Conservation (phyloP, 1,284 basidiomycete genomes). For the Leccinum pachyderme region DNA sequence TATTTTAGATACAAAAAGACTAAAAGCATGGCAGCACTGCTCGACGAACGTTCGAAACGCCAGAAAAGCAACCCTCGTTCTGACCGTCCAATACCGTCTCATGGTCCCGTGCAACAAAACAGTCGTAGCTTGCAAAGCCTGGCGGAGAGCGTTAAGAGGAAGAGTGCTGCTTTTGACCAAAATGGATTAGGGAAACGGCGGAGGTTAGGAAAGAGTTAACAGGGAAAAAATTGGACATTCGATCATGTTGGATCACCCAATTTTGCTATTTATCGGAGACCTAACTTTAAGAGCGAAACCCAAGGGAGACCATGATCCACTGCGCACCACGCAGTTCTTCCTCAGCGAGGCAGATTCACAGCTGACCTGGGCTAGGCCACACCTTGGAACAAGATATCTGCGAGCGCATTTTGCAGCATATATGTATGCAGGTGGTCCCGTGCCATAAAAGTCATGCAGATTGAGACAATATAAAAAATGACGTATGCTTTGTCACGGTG, state of each 20-base stretch:
- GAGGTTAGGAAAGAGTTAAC: conserved; percentile 37
- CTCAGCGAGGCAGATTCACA: not conserved
- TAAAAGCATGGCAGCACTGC: conserved; percentile 79
- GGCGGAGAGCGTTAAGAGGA: conserved; percentile 86
- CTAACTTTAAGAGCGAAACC: not conserved
- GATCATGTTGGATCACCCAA: not conserved
- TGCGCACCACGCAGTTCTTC: not conserved
- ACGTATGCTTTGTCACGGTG: not conserved
- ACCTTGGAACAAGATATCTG: not conserved
- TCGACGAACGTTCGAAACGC: conserved; percentile 69
- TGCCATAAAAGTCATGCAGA: not conserved
- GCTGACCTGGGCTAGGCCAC: not conserved
- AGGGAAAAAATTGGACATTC: not conserved
- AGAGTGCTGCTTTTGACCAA: conserved; percentile 42
- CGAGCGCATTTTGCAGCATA: no score
- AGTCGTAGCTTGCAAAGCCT: conserved; percentile 57
- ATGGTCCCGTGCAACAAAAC: conserved; percentile 7
- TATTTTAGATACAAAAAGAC: conserved; percentile 80
- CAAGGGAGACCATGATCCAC: not conserved
- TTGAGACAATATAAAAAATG: not conserved
- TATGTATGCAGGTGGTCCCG: not conserved
- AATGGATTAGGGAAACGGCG: conserved; percentile 53
- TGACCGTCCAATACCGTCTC: conserved; percentile 8
- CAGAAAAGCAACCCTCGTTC: conserved; percentile 39
- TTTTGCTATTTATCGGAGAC: not conserved